Base-by-base conservation (phyloP, 441 rosid species). In the Oxalis stricta region DNA sequence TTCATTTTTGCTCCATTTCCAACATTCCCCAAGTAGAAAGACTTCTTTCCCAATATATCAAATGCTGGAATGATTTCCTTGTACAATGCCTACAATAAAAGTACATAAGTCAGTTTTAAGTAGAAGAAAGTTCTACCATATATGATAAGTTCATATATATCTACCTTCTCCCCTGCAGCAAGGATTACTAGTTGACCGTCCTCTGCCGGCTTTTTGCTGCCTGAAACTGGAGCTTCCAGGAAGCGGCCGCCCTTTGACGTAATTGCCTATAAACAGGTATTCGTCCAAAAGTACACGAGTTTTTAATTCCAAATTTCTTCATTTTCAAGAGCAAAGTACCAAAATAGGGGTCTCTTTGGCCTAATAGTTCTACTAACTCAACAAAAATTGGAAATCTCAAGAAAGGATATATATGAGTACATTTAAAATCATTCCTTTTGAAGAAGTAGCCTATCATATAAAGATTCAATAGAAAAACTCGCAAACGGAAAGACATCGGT, bases 1-100 rank as follows among this genome's bases (percentile, higher is more conserved):
- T 89, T 84, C 92, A 89, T 84, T 36, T 77, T 89, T 33, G 97
- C 92, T 59, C 94, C 97, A 46, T 89, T 89, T 14, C 97, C 95
- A 45, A 89, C 63, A 53, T 75, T 62, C 54, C 95, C 95, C 60
- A 89, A 41, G 75, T 59, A 89, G 76, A 82, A 84, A 9, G 94
- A 73, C 55, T 73, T 79, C 73, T 89, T 89, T 35, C 95, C 97
- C 68, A 84, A 63, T 38, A 78, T 75, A 39, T 84, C 60, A 29
- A 89, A 79, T 35, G 92, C 91, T 18, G 86, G 86, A 36, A 70
- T 55, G 33, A 84, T 79, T 65, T 75, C 79, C n/a, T 84, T 82
- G 19, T 75, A 84, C 24, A 84, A 64, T 17, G 69, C 75, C 94
- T 75, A 37, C 44, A 56, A 56, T 26, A 18, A 42, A 13, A 53